A percentile compares a stretch with the other conserved stretches of the same genome.
Conservation (phyloP, 805 yeast species). For the Lipomyces kockii region DNA sequence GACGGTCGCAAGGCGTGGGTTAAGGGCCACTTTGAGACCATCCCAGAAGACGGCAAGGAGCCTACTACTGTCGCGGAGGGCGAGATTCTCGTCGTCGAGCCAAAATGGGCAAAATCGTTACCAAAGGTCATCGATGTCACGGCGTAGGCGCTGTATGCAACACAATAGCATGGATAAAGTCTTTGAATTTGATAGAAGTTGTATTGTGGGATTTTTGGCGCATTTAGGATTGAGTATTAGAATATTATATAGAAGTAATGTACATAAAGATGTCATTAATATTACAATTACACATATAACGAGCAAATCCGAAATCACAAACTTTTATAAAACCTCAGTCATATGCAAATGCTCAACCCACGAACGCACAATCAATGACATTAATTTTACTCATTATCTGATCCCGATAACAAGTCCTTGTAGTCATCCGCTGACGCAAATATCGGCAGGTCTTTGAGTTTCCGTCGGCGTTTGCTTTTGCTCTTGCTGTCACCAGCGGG, state of each 20-base stretch:
- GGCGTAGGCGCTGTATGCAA: background rate
- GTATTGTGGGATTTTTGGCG: background rate
- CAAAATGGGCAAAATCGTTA: slow-evolving; percentile 46
- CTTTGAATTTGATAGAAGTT: background rate
- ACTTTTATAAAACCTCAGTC: slow-evolving; percentile 2
- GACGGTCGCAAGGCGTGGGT: slow-evolving; percentile 86
- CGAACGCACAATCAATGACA: background rate
- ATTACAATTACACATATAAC: background rate
- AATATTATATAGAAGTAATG: background rate
- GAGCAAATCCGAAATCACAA: background rate
- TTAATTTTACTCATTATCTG: slow-evolving; percentile 53
- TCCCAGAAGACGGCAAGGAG: slow-evolving; percentile 42
- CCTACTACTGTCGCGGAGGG: slow-evolving; percentile 42
- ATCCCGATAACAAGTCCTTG: slow-evolving; percentile 67
- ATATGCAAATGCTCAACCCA: slow-evolving; percentile 5
- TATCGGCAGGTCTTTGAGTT: slow-evolving; percentile 71
- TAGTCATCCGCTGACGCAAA: slow-evolving; percentile 91
- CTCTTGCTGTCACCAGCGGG: slow-evolving; percentile 37
- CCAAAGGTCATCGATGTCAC: slow-evolving; percentile 19
- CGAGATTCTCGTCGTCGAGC: slow-evolving; percentile 46
- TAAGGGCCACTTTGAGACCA: slow-evolving; percentile 64
- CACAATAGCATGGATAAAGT: background rate
- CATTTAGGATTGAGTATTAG: background rate
- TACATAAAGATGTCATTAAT: background rate
- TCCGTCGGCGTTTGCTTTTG: slow-evolving; percentile 42